phyloP scores from a whole-genome alignment of 305 asterid genomes.

The Fraxinus sp. region DNA sequence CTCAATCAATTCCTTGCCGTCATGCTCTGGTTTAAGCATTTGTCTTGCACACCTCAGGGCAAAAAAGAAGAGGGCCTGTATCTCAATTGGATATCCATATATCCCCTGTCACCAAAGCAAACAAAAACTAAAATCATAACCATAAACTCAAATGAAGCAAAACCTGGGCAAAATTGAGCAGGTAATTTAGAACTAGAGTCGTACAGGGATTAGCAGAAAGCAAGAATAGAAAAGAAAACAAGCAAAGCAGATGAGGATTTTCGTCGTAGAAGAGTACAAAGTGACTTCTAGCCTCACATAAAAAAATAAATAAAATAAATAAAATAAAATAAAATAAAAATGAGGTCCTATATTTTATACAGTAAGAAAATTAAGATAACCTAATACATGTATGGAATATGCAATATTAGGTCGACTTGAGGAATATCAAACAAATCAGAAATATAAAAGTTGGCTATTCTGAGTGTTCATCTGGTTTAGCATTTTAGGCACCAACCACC shows the following conservation, averaged over 20 bases:
- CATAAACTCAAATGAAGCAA: slow-evolving; percentile 9
- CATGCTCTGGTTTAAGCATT: slow-evolving; percentile 55
- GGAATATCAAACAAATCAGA: background rate
- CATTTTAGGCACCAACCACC: background rate
- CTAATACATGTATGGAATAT: background rate
- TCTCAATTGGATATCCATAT: slow-evolving; percentile 69
- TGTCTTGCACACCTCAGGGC: slow-evolving; percentile 61
- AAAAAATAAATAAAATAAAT: too few relatives aligned
- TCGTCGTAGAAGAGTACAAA: background rate
- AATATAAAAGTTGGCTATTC: background rate
- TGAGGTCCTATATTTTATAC: background rate
- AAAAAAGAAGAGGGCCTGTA: slow-evolving; percentile 64
- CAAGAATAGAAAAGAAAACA: background rate
- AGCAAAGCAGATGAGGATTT: background rate
- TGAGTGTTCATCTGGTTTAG: background rate
- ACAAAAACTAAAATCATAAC: background rate
- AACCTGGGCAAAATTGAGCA: background rate
- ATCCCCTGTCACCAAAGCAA: slow-evolving; percentile 41
- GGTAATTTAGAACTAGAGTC: background rate
- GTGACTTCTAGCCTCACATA: background rate
- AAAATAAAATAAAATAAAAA: too few relatives aligned
- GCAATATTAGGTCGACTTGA: background rate
- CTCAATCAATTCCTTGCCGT: slow-evolving; percentile 48
- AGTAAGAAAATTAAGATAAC: background rate
- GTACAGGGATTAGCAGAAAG: background rate